Percentiles rank a stretch among this genome's conserved stretches.
Conservation (phyloP, 768 basidiomycete genomes). For the Tricholoma saponaceum region DNA sequence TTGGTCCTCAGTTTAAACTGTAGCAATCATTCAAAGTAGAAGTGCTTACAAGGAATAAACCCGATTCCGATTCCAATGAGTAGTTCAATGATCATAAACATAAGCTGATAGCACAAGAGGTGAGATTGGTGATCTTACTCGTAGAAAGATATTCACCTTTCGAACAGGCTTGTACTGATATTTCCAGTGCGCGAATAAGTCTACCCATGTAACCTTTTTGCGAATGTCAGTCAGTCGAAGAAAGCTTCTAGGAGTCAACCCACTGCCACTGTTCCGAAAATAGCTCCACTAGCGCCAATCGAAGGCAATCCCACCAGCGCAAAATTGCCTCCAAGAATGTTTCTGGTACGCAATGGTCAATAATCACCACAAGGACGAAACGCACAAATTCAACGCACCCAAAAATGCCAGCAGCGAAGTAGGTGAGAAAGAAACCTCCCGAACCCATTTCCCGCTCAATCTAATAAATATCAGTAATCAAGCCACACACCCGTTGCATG, state of each 20-base stretch:
- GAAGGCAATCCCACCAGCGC: constrained; percentile 84
- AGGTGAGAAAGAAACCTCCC: constrained; percentile 76
- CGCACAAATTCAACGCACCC: constrained; percentile 44
- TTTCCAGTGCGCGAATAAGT: constrained; percentile 89
- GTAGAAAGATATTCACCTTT: constrained; percentile 46
- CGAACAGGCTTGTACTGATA: constrained; percentile 79
- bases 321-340: constrained; percentile 92
- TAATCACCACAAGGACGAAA: neutral
- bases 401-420: constrained; percentile 90
- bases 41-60: constrained; percentile 68
- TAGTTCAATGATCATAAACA: constrained; percentile 85
- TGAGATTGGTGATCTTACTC: neutral
- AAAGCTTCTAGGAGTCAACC: constrained; percentile 13
- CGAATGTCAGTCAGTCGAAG: neutral
- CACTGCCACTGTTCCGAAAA: constrained; percentile 84
- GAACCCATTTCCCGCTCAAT: constrained; percentile 93
- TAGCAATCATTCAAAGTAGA: neutral
- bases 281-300: constrained; percentile 89
- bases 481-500: neutral
- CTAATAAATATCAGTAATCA: constrained; percentile 29
- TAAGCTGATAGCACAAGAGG: constrained; percentile 43
- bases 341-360: constrained; percentile 36
- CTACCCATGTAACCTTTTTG: constrained; percentile 75
- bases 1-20: constrained; percentile 5
- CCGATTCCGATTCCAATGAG: constrained; percentile 82